phyloP scores from a whole-genome alignment of 768 basidiomycete genomes.

The Galerina sulciceps region DNA sequence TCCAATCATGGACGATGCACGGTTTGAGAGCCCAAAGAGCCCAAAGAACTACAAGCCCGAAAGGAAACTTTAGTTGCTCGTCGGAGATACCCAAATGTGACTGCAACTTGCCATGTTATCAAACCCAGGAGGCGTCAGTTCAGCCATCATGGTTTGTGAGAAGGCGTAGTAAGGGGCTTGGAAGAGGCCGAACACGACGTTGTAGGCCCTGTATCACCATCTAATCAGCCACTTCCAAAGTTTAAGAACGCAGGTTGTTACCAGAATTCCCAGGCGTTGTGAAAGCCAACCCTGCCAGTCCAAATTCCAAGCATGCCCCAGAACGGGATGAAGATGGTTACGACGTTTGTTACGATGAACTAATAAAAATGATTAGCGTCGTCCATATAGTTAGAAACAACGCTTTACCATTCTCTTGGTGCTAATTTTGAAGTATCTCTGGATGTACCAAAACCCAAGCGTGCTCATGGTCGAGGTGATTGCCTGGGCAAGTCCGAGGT shows the following conservation, averaged over 20 bases:
- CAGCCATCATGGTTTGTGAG: constrained; percentile 88
- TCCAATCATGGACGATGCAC: constrained; percentile 86
- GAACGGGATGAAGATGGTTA: constrained; percentile 77
- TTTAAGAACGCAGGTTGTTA: constrained; percentile 25
- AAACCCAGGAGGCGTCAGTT: constrained; percentile 85
- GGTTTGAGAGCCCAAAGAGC: constrained; percentile 82
- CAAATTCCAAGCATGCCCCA: constrained; percentile 91
- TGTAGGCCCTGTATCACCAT: constrained; percentile 64
- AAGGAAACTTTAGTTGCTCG: background rate
- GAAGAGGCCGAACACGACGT: constrained; percentile 79
- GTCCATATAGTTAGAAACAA: background rate
- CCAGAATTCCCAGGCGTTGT: constrained; percentile 91
- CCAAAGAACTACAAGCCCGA: constrained; percentile 70
- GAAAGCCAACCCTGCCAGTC: constrained; percentile 81
- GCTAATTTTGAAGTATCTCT: constrained; percentile 74
- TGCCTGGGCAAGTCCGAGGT: constrained; percentile 76
- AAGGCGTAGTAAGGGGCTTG: constrained; percentile 90
- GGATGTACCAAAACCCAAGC: constrained; percentile 84
- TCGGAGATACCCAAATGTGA: background rate
- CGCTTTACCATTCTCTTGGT: constrained; percentile 77
- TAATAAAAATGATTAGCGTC: constrained; percentile 24
- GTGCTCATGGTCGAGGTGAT: constrained; percentile 75
- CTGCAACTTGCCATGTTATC: constrained; percentile 62
- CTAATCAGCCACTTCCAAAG: background rate
- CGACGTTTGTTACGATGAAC: constrained; percentile 79